Conservation (phyloP, 768 basidiomycete species). For the Leccinum pellstonianum region DNA sequence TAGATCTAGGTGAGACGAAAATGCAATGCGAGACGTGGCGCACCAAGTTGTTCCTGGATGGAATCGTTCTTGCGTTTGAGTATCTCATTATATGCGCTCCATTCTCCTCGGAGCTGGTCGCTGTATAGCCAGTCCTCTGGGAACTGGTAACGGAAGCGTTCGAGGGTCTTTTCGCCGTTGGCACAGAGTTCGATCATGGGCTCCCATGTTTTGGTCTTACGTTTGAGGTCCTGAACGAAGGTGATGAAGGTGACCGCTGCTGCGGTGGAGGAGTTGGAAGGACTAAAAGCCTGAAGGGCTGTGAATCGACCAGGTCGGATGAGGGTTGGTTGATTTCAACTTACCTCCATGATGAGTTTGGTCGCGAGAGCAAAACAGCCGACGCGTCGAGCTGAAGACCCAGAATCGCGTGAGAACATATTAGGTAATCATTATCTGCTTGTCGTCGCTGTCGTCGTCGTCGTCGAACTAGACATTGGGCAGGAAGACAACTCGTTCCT, state of each 20-base stretch:
- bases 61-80: constrained; percentile 97
- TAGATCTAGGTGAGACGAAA: constrained; percentile 4
- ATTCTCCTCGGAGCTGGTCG: constrained; percentile 95
- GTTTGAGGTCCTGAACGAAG: constrained; percentile 98
- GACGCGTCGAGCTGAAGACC: constrained; percentile 21
- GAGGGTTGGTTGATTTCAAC: not conserved
- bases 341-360: constrained; percentile 29
- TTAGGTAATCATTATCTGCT: constrained; percentile 20
- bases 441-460: constrained; percentile 1
- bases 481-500: too few species aligned
- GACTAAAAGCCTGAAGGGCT: constrained; percentile 56
- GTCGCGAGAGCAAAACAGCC: constrained; percentile 17
- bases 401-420: constrained; percentile 18
- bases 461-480: not conserved
- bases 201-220: constrained; percentile 94
- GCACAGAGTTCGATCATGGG: constrained; percentile 95
- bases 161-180: constrained; percentile 94
- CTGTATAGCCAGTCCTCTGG: constrained; percentile 98
- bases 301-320: constrained; percentile 4
- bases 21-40: constrained; percentile 22
- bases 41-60: constrained; percentile 97
- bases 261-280: constrained; percentile 90
- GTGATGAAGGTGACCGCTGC: constrained; percentile 99
- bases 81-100: constrained; percentile 98
- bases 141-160: constrained; percentile 96